Conservation (phyloP, 2,329 filamentous ascomycete genomes). For the Apiospora phragmitis region DNA sequence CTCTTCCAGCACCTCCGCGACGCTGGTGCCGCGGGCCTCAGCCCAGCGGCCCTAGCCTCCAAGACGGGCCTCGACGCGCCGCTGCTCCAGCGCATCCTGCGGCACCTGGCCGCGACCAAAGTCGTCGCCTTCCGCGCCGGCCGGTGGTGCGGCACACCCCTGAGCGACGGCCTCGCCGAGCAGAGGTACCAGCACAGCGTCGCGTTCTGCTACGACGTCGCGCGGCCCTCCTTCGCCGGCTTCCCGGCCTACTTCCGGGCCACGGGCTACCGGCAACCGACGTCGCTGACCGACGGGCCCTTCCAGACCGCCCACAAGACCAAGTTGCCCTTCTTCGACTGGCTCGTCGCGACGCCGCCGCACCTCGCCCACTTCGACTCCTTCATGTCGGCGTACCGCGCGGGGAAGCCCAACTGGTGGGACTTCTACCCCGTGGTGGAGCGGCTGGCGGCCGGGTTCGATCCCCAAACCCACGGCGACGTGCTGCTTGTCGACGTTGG, state of each 20-base stretch:
- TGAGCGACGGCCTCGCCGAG: slow-evolving; percentile 39
- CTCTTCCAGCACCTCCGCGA: slow-evolving; percentile 14
- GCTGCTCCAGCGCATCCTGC: slow-evolving; percentile 11
- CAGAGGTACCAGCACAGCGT: slow-evolving; percentile 41
- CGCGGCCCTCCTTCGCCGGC: slow-evolving; percentile 16
- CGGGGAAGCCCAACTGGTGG: neutral
- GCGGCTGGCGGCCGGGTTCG: neutral
- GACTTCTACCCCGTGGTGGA: neutral
- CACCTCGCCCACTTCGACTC: slow-evolving; percentile 14
- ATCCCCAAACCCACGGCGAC: slow-evolving; percentile 9
- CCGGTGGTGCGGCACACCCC: slow-evolving; percentile 21
- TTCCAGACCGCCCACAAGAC: slow-evolving; percentile 16
- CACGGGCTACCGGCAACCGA: slow-evolving; percentile 20
- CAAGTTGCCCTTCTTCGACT: slow-evolving; percentile 1
- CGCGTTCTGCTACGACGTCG: slow-evolving; percentile 20
- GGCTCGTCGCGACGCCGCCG: neutral
- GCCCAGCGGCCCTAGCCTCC: neutral
- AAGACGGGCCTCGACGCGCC: slow-evolving; percentile 2
- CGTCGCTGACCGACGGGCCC: slow-evolving; percentile 17
- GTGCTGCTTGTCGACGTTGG: slow-evolving; percentile 23
- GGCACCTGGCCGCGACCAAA: slow-evolving; percentile 11
- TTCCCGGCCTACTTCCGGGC: slow-evolving; percentile 17
- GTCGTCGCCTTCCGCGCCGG: neutral
- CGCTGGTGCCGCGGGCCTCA: slow-evolving; percentile 9
- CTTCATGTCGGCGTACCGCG: slow-evolving; percentile 9